Base-by-base conservation (phyloP, 2,329 filamentous ascomycete species). In the Acephala macrosclerotiorum region DNA sequence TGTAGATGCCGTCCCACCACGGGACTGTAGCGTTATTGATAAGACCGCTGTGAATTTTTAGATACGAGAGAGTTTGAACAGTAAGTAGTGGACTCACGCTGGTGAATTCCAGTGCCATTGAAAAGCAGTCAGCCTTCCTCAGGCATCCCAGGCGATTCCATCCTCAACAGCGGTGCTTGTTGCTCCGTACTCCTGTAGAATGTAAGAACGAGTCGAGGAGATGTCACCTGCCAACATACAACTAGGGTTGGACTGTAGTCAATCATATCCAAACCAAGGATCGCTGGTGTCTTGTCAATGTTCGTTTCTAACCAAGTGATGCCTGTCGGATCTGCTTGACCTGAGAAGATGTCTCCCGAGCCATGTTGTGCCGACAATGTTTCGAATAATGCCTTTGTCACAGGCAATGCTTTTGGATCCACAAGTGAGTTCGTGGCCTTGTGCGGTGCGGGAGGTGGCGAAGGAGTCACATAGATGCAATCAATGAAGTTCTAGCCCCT, bases 1-100 rank as follows among this genome's bases (percentile, higher is more conserved):
- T 83, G 74, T 85, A 84, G 75, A 85, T 84, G 7, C 82, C 82
- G 9, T 75, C 75, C 74, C 77, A 84, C 82, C 83, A 84, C 1
- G 61, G 60, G 16, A 66, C 58, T 2, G 65, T 63, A 29, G n/a
- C 73, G 0, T 78, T 83, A 67, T 84, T 80, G 68, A 82, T 83
- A n/a, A 84, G 75, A 1, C 81, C 81, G 0, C 66, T 66, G 12
- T 3, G 22, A 25, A 6, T 11, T 8, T 29, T 68, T 61, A 69
- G 63, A 0, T 69, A 45, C 5, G 35, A 38, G 66, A 29, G 70
- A 68, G 65, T 67, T 64, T 67, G 49, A 14, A 16, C 4, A 26
- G 38, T 2, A 45, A 2, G n/a, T 16, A 25, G 22, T 53, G 14
- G 11, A 40, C 65, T 29, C 62, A 67, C 65, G 72, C 70, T 16